Percentiles rank a stretch among this genome's conserved stretches.
These are phyloP conservation scores for Geum urbanum DNA, from an alignment of 306 rosid genomes.

Conservation along the genomic window DNA sequence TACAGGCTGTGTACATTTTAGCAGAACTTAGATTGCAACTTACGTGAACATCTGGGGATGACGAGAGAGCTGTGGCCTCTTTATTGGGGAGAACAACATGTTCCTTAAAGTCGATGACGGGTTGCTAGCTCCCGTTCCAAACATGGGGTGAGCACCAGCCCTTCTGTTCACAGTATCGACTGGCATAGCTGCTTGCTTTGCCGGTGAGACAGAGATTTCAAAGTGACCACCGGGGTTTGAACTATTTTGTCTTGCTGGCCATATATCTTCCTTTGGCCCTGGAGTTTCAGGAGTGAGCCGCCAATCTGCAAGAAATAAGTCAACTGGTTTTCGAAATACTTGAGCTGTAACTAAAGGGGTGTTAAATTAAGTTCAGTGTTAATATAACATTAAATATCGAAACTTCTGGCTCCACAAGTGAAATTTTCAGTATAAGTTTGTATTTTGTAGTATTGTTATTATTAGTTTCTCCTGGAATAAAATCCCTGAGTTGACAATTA, in stretches of 20 bases:
- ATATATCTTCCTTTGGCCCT: conserved; percentile 95
- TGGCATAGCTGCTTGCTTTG: conserved; percentile 21
- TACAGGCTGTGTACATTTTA: no score
- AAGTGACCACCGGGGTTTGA: conserved; percentile 75
- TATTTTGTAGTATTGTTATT: background rate
- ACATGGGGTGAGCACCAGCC: no score
- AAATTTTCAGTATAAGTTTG: background rate
- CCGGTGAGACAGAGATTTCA: conserved; percentile 76
- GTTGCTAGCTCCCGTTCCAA: no score
- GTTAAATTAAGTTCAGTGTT: conserved; percentile 8
- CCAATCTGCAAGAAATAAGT: conserved; percentile 88
- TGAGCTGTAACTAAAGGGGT: conserved; percentile 27
- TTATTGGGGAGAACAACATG: no score
- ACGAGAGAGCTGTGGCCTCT: no score
- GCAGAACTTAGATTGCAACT: no score
- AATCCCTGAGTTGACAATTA: conserved; percentile 12
- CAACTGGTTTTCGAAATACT: conserved; percentile 69
- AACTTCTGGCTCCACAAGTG: background rate
- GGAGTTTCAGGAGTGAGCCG: conserved; percentile 82
- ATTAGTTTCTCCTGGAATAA: background rate
- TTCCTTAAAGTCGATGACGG: no score
- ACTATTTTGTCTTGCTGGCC: conserved; percentile 91
- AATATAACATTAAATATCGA: conserved; percentile 1
- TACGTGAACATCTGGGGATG: no score
- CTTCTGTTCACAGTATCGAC: no score